Conservation (phyloP, 176 grass and related monocot species). For the Oryza meridionalis region DNA sequence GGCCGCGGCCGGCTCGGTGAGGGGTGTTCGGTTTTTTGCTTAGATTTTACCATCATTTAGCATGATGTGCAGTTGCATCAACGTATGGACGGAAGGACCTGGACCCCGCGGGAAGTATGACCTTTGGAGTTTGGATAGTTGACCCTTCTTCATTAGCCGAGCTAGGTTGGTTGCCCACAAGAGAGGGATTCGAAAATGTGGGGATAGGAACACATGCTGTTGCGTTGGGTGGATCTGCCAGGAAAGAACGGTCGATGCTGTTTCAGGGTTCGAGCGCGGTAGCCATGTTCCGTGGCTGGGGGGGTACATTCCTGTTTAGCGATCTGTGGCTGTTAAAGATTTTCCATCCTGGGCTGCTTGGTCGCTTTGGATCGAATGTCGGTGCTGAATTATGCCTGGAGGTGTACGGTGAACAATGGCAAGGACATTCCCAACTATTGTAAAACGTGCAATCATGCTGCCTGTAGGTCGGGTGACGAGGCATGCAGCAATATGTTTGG, state of each 20-base stretch:
- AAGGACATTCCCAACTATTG: neutral
- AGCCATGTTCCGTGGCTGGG: neutral
- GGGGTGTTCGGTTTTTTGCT: neutral
- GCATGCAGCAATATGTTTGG: neutral
- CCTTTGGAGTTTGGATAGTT: neutral
- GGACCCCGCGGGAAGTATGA: constrained; percentile 6
- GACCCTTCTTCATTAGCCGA: neutral
- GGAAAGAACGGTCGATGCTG: neutral
- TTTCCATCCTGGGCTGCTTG: neutral
- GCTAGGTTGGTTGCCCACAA: neutral
- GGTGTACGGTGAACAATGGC: constrained; percentile 5
- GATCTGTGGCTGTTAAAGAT: neutral
- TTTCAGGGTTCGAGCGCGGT: neutral
- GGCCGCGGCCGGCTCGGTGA: neutral
- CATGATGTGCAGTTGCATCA: neutral
- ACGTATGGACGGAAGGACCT: constrained; percentile 25
- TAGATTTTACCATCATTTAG: neutral
- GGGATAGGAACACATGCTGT: constrained; percentile 16
- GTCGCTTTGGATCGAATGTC: neutral
- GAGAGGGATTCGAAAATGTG: constrained; percentile 22
- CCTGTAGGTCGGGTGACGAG: neutral
- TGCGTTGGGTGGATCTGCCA: neutral
- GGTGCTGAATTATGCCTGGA: neutral
- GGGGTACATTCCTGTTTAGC: neutral
- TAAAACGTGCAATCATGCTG: neutral